Percentiles rank a stretch among this genome's conserved stretches.
Conservation (phyloP, 2,329 filamentous ascomycete species). For the Colletotrichum tofieldiae region DNA sequence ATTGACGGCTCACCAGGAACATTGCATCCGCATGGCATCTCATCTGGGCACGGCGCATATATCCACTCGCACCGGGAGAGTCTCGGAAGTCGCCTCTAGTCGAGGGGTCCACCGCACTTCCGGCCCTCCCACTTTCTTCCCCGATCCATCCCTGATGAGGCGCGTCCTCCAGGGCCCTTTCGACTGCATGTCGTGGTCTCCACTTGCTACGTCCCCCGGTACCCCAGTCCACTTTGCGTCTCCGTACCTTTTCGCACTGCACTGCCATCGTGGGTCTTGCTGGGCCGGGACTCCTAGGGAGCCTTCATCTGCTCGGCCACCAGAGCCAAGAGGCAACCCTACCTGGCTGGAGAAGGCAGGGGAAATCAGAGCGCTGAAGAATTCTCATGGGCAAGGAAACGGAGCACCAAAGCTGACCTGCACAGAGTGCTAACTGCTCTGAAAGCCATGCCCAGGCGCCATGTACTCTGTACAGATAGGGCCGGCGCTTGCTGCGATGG, state of each 20-base stretch:
- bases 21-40: conserved; percentile 5
- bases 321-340: conserved; percentile 9
- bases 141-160: conserved; percentile 33
- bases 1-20: conserved; percentile 14
- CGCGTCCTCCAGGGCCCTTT: conserved; percentile 15
- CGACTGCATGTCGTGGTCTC: neutral
- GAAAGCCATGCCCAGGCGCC: neutral
- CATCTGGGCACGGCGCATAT: neutral
- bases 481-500: neutral
- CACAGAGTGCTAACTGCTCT: no score
- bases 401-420: neutral
- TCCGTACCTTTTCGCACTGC: conserved; percentile 21
- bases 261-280: conserved; percentile 38
- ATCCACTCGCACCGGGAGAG: conserved; percentile 30
- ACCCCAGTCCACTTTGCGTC: conserved; percentile 5
- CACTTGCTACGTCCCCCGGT: conserved; percentile 7
- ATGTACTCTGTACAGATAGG: neutral
- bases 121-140: conserved; percentile 23
- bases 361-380: neutral
- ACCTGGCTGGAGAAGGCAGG: neutral
- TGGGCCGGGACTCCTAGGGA: conserved; percentile 25
- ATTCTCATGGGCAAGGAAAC: neutral
- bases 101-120: conserved; percentile 13
- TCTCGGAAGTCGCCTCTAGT: conserved; percentile 25
- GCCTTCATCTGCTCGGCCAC: conserved; percentile 16